Evolutionary conservation across 352 stramenopile species (phyloP), one percentile per base, ranked within the genome.

Genomic region (Hyaloperonospora brassicae): DNA sequence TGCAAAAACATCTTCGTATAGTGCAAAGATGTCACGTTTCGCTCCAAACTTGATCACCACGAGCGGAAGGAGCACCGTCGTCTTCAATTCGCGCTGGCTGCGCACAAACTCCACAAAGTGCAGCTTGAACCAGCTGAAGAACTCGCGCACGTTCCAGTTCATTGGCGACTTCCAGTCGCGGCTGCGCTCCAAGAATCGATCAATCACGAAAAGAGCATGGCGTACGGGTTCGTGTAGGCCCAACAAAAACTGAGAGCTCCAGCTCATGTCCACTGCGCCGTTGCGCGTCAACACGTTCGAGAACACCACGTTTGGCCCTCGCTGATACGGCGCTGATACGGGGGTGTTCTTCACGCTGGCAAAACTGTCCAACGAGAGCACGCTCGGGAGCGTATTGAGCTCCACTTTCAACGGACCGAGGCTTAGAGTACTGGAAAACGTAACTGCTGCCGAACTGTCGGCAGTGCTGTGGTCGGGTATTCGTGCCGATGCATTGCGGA

Each of bases 101-200:
- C 67, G 75, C 13, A 93, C 54, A 57, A 89, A 90, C 52, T 88
- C 79, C 42, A 88, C 70, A 59, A 93, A 93, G 36, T 90, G 67
- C 17, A 70, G 70, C 55, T 83, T 86, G 58, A 93, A 93, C 78
- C 79, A 93, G 23, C 47, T 50, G 52, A 93, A 90, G 57, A 90
- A 90, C 62, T 86, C 82, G 24, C 50, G 51, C 22, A 83, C 71
- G 48, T 85, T 85, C 66, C 64, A 77, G 46, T 80, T 74, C 24
- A 61, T 62, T 2, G 64, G 62, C 9, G 69, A 65, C 13, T 69
- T 65, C 52, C 64, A 53, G 43, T 65, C 39, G 36, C 80, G 73
- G 12, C 78, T 85, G 40, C 76, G 76, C 45, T 79, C 72, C 31
- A 91, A 55, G 55, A 89, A 93, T 17, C 17, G 17, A 17, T 17